Evolutionary conservation across 2,329 filamentous ascomycete species (phyloP), one percentile per base, ranked within the genome.

Genomic region (Diaporthe longicolla): DNA sequence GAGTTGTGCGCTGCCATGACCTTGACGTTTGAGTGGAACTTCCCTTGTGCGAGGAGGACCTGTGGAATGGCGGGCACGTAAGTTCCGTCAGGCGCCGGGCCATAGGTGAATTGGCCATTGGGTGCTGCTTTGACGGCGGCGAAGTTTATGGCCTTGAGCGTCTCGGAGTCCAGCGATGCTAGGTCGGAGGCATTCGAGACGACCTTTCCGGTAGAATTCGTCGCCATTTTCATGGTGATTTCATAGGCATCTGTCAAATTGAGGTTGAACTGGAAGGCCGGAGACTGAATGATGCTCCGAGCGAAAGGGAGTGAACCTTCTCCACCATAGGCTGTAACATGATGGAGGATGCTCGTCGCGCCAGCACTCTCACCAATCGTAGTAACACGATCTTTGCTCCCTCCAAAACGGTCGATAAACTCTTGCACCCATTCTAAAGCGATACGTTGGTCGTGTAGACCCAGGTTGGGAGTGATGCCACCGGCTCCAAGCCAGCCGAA

Each of bases 281-380:
- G 82, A 11, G 81, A 82, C 68, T 83, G 81, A 10, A 83, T 68
- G 35, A 84, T 80, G 58, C 79, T 81, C 13, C 76, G 77, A 7
- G 71, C 70, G 78, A 88, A 89, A 1, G 86, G 78, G 1, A 87
- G 86, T 59, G 86, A 81, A 21, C 82, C 78, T 7, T 78, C 80
- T 2, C 87, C 87, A 1, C 84, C 83, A 32, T 85, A 79, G 0
- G 83, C 83, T n/a, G 85, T 83, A 11, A 89, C 79, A 69, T 89
- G 87, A 71, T 89, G 86, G 65, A 88, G 76, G 68, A 89, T 85
- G 6, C 85, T 87, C 0, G 85, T 84, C 1, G 85, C 88, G 26
- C 85, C 85, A 8, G 85, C 84, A 11, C 83, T 86, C 73, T 86
- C 82, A 1, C 85, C 86, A 79, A 82, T 84, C n/a, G 83, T 82